These are phyloP conservation scores for Wallacemonas collosoma DNA, from an alignment of 208 protist species.

Conservation along the genomic window DNA sequence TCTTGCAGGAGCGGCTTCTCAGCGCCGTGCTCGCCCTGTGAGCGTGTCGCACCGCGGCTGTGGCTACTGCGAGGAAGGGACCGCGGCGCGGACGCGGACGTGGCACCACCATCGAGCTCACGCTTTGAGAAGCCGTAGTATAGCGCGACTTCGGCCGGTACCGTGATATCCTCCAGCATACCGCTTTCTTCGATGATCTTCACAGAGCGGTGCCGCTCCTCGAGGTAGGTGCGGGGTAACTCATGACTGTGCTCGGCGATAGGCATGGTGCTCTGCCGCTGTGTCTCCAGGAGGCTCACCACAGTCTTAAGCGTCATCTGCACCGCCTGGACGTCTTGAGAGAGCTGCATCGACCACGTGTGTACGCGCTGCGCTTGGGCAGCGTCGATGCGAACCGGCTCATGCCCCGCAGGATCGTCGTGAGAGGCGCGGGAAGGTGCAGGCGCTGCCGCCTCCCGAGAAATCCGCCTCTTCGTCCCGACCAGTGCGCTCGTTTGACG, in stretches of 20 bases:
- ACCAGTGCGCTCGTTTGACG: not conserved
- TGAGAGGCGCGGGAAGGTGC: not conserved
- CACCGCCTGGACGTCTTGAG: slow-evolving; percentile 50
- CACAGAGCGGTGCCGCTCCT: slow-evolving; percentile 65
- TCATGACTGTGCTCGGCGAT: slow-evolving; percentile 35
- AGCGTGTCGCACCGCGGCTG: not conserved
- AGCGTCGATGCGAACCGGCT: slow-evolving; percentile 32
- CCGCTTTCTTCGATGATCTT: slow-evolving; percentile 63
- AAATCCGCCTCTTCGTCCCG: not conserved
- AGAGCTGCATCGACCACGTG: slow-evolving; percentile 51
- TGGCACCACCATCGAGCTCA: slow-evolving; percentile 49
- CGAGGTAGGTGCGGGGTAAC: slow-evolving; percentile 41
- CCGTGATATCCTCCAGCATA: slow-evolving; percentile 73
- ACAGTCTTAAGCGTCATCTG: slow-evolving; percentile 66
- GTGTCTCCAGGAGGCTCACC: slow-evolving; percentile 59
- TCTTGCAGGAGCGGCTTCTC: slow-evolving; percentile 1
- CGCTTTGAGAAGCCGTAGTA: slow-evolving; percentile 55
- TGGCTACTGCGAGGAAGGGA: slow-evolving; percentile 6
- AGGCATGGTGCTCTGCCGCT: slow-evolving; percentile 29
- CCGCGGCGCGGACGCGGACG: slow-evolving; percentile 12
- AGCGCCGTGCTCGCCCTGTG: slow-evolving; percentile 1
- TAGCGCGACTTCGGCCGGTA: slow-evolving; percentile 64
- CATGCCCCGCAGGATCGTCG: not conserved
- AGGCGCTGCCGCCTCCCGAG: slow-evolving; percentile 2
- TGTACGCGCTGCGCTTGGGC: slow-evolving; percentile 29